Base-by-base conservation (phyloP, 129 eudicot species). In the Flaveria linearis region DNA sequence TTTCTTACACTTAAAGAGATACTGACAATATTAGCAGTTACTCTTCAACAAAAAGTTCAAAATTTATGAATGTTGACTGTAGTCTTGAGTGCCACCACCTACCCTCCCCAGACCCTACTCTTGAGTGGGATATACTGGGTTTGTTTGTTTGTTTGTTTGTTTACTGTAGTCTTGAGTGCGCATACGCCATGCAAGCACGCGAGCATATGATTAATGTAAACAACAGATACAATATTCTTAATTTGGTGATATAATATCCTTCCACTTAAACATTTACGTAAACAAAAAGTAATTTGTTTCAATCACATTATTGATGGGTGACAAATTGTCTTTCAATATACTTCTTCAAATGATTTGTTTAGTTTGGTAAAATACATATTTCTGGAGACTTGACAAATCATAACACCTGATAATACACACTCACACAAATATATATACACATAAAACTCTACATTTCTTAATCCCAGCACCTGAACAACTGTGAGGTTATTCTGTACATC, bases 401-500 rank as follows among this genome's bases (percentile, higher is more conserved):
- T 16, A 26, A 30, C 4, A 8, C 49, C 76, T 71, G 26, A 50
- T 28, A 25, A 30, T 9, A 71, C 7, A 30, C 11, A 36, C 9
- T 13, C 16, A 18, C 22, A 55, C 7, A 36, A 5, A 36, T 36
- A 36, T 36, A 36, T 36, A 36, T 8, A 36, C 41, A 36, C 62
- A 78, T 28, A 52, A 25, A 82, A 42, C n/a, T 69, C 52, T 65
- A 6, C 45, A 45, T 46, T 4, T 57, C 70, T 28, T 23, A 17
- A 53, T 43, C 68, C 8, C 11, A 73, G 5, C 68, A 94, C 98
- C 98, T 94, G 87, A 58, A 91, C 96, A 69, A 89, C 66, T 52
- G 97, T 91, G 80, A 67, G 82, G 81, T 84, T 88, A 75, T 71
- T 62, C 79, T 78, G 80, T 64, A 84, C 68, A 84, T 89, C 84